phyloP scores from a whole-genome alignment of 768 basidiomycete genomes.

The Macrolepiota albuminosa region DNA sequence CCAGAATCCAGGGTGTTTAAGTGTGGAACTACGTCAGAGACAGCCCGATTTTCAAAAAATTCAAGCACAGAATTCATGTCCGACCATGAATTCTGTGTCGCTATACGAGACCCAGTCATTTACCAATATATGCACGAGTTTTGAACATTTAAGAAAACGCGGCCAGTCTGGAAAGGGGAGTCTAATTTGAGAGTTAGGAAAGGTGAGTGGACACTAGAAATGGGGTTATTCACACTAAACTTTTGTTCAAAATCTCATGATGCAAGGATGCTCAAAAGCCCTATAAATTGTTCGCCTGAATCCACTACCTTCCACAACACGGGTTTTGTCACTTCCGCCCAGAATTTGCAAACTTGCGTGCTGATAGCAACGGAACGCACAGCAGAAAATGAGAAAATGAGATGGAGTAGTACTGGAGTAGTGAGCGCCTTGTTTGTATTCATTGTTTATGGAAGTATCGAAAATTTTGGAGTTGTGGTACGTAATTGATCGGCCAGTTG shows the following conservation, averaged over 20 bases:
- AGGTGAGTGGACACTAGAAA: neutral
- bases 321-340: neutral
- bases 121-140: neutral
- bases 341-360: neutral
- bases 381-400: neutral
- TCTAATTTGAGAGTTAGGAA: neutral
- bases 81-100: neutral
- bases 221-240: neutral
- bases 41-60: neutral
- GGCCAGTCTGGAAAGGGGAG: neutral
- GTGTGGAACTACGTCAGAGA: neutral
- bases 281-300: neutral
- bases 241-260: neutral
- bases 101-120: neutral
- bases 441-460: too few relatives aligned
- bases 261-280: neutral
- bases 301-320: neutral
- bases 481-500: too few relatives aligned
- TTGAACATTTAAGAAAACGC: neutral
- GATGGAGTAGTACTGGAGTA: neutral
- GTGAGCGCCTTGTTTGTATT: neutral
- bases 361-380: neutral
- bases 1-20: neutral
- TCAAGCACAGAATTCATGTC: neutral
- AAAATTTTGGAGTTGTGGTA: too few relatives aligned